Evolutionary conservation across 495 filamentous ascomycete species (phyloP), one percentile per base, ranked within the genome.

Genomic region (Talaromyces adpressus): DNA sequence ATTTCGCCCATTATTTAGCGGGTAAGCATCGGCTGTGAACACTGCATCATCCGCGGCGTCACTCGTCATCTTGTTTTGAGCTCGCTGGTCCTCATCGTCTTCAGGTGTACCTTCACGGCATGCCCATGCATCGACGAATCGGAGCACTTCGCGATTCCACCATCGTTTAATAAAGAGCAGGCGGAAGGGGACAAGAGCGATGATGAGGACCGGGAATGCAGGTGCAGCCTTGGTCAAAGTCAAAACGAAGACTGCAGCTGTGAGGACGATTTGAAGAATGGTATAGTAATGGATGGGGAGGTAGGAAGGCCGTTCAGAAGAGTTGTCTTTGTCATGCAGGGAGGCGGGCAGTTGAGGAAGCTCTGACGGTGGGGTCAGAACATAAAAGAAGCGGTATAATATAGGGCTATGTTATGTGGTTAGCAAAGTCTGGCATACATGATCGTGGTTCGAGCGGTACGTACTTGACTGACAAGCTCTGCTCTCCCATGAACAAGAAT

Each of bases 401-500:
- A 90, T 87, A 0, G 87, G 87, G 66, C 78, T 82, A 14, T 1
- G 41, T 1, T 27, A 22, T 9, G 7, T 62, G 53, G 63, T 72
- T 39, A 70, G 65, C 27, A 57, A 34, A 47, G 30, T 41, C 22
- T 20, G 22, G 41, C 29, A 18, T 53, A 18, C 8, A 8, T 2
- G 22, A 22, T 22, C 22, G 45, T 23, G 20, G 45, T 39, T 30
- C 4, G 20, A 57, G 3, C 8, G 51, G 2, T 18, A 39, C 22
- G 29, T 75, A 82, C 81, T 89, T 90, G 7, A 87, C 83, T 12
- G 80, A 81, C n/a, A 89, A 73, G 51, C 84, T 86, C 65, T 91
- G 88, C 65, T 89, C 85, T 9, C 86, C 87, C 87, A 90, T 89
- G 71, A 89, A 90, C 59, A 91, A 73, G 69, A 90, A 90, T 12